Evolutionary conservation across 1,284 basidiomycete species (phyloP).

Genomic region (Tremellales sp.): DNA sequence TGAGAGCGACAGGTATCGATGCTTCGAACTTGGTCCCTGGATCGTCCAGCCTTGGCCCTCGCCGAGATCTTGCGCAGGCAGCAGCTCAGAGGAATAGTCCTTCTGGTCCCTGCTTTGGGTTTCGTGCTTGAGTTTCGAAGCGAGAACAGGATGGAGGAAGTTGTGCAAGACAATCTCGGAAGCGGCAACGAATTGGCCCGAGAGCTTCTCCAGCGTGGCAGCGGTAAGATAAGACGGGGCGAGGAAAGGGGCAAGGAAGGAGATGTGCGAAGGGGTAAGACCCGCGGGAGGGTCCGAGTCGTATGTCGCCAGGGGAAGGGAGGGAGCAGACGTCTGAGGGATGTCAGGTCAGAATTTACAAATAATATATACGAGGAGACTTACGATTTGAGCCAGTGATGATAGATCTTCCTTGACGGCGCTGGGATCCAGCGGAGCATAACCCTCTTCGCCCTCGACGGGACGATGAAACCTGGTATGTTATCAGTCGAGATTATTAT

Average conservation of each 20-base stretch:
- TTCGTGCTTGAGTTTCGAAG: conserved; percentile 62
- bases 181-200: conserved; percentile 77
- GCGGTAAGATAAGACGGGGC: conserved; percentile 86
- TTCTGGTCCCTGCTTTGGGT: conserved; percentile 62
- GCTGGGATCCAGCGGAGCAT: conserved; percentile 60
- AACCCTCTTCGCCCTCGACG: conserved; percentile 85
- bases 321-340: conserved; percentile 59
- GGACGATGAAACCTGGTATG: conserved; percentile 75
- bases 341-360: background rate
- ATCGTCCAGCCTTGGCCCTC: conserved; percentile 62
- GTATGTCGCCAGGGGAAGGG: conserved; percentile 46
- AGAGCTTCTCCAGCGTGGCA: conserved; percentile 74
- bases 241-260: conserved; percentile 75
- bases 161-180: conserved; percentile 86
- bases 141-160: conserved; percentile 69
- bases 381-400: conserved; percentile 48
- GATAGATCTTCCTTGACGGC: conserved; percentile 64
- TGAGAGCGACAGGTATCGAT: conserved; percentile 74
- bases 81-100: conserved; percentile 51
- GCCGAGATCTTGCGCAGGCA: conserved; percentile 62
- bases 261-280: conserved; percentile 60
- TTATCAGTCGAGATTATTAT: no score
- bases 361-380: conserved; percentile 9
- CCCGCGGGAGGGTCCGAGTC: conserved; percentile 41
- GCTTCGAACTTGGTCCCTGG: conserved; percentile 88